phyloP scores from a whole-genome alignment of 106 monocot species.

The Posidonia australis region DNA sequence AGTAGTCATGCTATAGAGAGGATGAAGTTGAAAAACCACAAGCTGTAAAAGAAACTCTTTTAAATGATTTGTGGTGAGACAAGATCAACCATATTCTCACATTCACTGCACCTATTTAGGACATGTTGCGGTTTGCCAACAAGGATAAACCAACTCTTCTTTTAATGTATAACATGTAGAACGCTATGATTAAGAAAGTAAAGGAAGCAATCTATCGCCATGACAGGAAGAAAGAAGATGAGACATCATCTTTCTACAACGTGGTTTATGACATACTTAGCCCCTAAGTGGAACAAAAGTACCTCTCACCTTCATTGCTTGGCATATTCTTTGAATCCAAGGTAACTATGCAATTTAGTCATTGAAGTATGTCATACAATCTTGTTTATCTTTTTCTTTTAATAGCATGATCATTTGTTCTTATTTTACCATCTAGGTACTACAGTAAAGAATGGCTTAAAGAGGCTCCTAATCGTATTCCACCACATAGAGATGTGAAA shows the following conservation, averaged over 20 bases:
- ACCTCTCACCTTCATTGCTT: conserved; percentile 1
- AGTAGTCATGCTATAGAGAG: not conserved
- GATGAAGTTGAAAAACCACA: not conserved
- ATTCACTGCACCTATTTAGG: not conserved
- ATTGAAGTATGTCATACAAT: too few species aligned
- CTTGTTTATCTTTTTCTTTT: too few species aligned
- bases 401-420: not conserved
- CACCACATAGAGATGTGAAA: not conserved
- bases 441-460: not conserved
- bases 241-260: not conserved
- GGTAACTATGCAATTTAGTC: not conserved
- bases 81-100: not conserved
- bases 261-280: not conserved
- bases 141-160: too few species aligned
- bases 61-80: not conserved
- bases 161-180: too few species aligned
- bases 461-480: not conserved
- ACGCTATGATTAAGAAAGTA: not conserved
- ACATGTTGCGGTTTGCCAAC: not conserved
- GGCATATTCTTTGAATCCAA: not conserved
- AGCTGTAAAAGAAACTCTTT: not conserved
- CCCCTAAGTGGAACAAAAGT: not conserved
- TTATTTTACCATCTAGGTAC: not conserved
- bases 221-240: not conserved
- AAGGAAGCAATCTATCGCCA: not conserved